Conservation (phyloP, 768 basidiomycete genomes). For the Lepiota brunneoincarnata region DNA sequence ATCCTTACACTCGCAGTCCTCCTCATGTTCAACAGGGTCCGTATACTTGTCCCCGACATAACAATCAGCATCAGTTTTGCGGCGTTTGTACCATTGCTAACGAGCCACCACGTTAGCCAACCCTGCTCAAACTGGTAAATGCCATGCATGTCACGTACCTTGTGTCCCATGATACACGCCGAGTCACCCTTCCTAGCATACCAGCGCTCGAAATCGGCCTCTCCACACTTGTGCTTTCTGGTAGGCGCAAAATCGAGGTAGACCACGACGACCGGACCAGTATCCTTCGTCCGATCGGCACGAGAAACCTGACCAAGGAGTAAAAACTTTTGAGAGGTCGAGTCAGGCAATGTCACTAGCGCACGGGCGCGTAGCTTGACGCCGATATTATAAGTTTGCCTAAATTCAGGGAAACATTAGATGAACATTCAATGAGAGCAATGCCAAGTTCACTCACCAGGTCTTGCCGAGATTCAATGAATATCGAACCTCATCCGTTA, state of each 20-base stretch:
- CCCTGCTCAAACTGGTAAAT: background rate
- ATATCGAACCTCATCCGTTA: constrained; percentile 66
- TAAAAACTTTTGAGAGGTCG: constrained; percentile 95
- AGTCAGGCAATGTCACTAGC: constrained; percentile 90
- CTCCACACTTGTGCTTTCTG: constrained; percentile 63
- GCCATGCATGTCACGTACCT: constrained; percentile 44
- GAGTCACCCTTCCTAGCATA: constrained; percentile 65
- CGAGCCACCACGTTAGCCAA: constrained; percentile 1
- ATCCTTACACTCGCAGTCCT: constrained; percentile 78
- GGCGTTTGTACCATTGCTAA: constrained; percentile 91
- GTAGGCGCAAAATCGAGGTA: constrained; percentile 81
- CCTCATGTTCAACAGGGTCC: constrained; percentile 83
- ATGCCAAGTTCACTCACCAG: constrained; percentile 58
- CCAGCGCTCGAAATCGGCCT: constrained; percentile 83
- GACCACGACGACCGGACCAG: constrained; percentile 67
- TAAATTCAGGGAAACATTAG: constrained; percentile 30
- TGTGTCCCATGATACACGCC: constrained; percentile 93
- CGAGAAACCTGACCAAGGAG: constrained; percentile 77
- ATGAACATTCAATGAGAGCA: too few species aligned
- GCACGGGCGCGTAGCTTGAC: constrained; percentile 68
- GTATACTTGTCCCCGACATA: constrained; percentile 88
- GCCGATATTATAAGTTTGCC: constrained; percentile 71
- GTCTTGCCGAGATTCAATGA: constrained; percentile 78
- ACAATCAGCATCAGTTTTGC: constrained; percentile 81
- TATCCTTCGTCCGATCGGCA: constrained; percentile 46